Evolutionary conservation across 805 yeast species (phyloP).

Genomic region (Suhomyces sp.): DNA sequence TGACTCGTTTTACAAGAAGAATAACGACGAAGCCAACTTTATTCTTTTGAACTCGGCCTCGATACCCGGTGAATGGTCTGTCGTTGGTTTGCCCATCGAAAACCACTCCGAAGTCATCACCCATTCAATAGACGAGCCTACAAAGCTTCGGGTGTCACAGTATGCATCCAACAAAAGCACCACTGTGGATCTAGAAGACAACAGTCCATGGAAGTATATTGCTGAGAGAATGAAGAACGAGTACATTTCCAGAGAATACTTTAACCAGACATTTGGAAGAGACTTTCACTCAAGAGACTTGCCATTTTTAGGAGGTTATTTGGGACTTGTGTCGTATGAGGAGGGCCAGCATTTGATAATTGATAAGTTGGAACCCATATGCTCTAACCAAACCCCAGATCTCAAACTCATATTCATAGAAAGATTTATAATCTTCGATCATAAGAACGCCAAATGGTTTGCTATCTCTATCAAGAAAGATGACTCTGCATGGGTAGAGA

Average conservation of each 20-base stretch:
- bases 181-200: constrained; percentile 2
- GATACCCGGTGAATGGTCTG: constrained; percentile 82
- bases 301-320: constrained; percentile 88
- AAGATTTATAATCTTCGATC: constrained; percentile 57
- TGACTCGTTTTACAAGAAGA: constrained; percentile 35
- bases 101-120: constrained; percentile 49
- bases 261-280: constrained; percentile 18
- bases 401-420: constrained; percentile 71
- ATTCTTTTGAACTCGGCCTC: constrained; percentile 75
- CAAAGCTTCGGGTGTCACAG: constrained; percentile 21
- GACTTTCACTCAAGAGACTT: constrained; percentile 31
- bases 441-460: constrained; percentile 42
- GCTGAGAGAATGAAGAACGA: constrained; percentile 45
- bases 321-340: constrained; percentile 87
- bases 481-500: constrained; percentile 41
- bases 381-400: constrained; percentile 56
- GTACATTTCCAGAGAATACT: constrained; percentile 27
- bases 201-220: constrained; percentile 52
- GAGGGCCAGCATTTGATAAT: constrained; percentile 58
- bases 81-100: constrained; percentile 66
- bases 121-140: constrained; percentile 53
- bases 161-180: constrained; percentile 21
- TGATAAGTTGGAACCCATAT: constrained; percentile 35
- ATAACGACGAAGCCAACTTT: constrained; percentile 42
- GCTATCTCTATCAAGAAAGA: constrained; percentile 46